Evolutionary conservation across 2,329 filamentous ascomycete species (phyloP).

Genomic region (Cryphonectria parasitica): DNA sequence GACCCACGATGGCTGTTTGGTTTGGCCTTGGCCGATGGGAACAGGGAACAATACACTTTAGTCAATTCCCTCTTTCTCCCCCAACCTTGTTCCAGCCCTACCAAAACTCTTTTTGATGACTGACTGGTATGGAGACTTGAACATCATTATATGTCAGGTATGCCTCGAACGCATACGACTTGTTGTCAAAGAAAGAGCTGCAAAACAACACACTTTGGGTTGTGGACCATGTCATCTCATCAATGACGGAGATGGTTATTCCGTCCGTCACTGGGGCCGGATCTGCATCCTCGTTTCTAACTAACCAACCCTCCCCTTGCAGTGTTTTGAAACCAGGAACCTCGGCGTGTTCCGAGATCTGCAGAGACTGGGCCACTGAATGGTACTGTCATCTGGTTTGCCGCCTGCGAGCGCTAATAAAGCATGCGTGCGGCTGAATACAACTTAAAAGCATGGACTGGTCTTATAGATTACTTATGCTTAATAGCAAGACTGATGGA

Average conservation of each 20-base stretch:
- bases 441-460: neutral
- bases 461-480: neutral
- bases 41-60: neutral
- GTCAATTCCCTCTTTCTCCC: neutral
- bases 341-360: slow-evolving; percentile 28
- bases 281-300: slow-evolving; percentile 1
- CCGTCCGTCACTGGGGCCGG: neutral
- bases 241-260: slow-evolving; percentile 2
- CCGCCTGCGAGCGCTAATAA: neutral
- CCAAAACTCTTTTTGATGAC: neutral
- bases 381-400: slow-evolving; percentile 15
- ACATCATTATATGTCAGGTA: neutral
- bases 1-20: neutral
- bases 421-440: neutral
- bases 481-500: neutral
- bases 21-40: neutral
- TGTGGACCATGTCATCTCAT: neutral
- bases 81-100: neutral
- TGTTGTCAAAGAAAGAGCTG: neutral
- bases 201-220: neutral
- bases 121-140: neutral
- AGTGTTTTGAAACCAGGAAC: slow-evolving; percentile 12
- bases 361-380: slow-evolving; percentile 7
- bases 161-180: too few relatives aligned
- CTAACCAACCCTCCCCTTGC: neutral